Percentiles rank a stretch among this genome's conserved stretches.
These are phyloP conservation scores for Plasmodium malariae DNA, from an alignment of 169 alveolate species.

Conservation along the genomic window DNA sequence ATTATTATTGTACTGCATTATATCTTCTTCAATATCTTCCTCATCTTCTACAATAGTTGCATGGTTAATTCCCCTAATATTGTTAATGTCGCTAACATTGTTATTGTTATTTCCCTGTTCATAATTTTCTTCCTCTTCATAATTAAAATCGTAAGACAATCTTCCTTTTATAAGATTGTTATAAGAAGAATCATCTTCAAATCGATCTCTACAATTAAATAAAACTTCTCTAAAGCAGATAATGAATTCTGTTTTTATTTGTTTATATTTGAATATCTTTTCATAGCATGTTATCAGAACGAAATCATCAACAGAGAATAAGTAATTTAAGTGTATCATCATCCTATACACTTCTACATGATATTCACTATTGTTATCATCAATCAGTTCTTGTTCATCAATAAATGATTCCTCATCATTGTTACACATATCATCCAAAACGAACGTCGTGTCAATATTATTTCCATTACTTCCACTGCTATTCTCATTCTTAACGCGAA, in stretches of 20 bases:
- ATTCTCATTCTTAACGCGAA: not conserved
- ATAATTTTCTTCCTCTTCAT: not conserved
- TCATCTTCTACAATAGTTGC: not conserved
- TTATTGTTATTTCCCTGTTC: not conserved
- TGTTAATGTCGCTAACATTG: not conserved
- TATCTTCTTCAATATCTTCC: too few species aligned
- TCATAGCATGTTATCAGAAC: conserved; percentile 36
- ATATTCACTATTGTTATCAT: not conserved
- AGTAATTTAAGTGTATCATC: not conserved
- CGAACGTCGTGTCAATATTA: not conserved
- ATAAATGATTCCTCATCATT: not conserved
- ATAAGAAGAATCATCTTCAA: not conserved
- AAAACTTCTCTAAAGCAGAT: conserved; percentile 7
- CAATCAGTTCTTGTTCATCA: not conserved
- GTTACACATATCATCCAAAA: too few species aligned
- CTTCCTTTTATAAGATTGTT: not conserved
- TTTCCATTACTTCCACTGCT: not conserved
- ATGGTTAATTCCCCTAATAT: too few species aligned
- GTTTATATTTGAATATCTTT: conserved; percentile 17
- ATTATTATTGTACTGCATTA: too few species aligned
- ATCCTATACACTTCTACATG: not conserved
- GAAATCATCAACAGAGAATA: not conserved
- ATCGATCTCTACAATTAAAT: not conserved
- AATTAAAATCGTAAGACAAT: not conserved
- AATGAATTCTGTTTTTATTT: conserved; percentile 14